Conservation (phyloP, 2,329 filamentous ascomycete species). For the Huntiella decipiens region DNA sequence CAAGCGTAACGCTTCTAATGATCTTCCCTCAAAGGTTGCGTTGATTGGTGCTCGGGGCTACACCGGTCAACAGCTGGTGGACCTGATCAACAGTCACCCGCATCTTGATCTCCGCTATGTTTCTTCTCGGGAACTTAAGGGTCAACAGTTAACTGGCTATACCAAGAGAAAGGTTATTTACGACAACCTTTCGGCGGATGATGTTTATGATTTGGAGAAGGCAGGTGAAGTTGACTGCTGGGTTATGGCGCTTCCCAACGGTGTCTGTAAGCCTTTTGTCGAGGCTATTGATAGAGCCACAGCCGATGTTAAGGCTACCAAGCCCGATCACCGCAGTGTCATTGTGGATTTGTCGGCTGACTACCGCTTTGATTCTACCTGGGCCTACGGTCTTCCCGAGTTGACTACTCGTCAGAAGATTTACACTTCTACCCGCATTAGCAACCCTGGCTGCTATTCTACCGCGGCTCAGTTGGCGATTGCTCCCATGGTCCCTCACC, state of each 20-base stretch:
- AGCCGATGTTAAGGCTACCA: constrained; percentile 11
- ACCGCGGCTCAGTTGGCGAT: constrained; percentile 85
- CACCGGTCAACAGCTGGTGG: constrained; percentile 79
- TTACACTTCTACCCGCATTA: constrained; percentile 59
- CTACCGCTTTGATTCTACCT: constrained; percentile 69
- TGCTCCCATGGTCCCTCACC: constrained; percentile 55
- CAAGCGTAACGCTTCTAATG: constrained; percentile 71
- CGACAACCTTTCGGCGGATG: constrained; percentile 73
- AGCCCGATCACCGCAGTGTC: constrained; percentile 38
- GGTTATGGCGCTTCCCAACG: constrained; percentile 94
- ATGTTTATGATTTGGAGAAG: constrained; percentile 68
- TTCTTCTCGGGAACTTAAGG: constrained; percentile 78
- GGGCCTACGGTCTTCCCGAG: constrained; percentile 86
- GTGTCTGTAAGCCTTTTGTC: constrained; percentile 83
- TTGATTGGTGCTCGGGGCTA: constrained; percentile 87
- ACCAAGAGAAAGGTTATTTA: constrained; percentile 82
- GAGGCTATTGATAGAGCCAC: constrained; percentile 45
- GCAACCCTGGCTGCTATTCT: constrained; percentile 89
- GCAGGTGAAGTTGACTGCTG: constrained; percentile 79
- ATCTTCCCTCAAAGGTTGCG: constrained; percentile 58
- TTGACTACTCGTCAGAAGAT: constrained; percentile 60
- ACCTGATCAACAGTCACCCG: constrained; percentile 70
- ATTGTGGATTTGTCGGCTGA: constrained; percentile 94
- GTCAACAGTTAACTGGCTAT: constrained; percentile 76
- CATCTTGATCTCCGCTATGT: constrained; percentile 81